These are phyloP conservation scores for Phytophthora tentaculata DNA, from an alignment of 352 stramenopile species.

Conservation along the genomic window DNA sequence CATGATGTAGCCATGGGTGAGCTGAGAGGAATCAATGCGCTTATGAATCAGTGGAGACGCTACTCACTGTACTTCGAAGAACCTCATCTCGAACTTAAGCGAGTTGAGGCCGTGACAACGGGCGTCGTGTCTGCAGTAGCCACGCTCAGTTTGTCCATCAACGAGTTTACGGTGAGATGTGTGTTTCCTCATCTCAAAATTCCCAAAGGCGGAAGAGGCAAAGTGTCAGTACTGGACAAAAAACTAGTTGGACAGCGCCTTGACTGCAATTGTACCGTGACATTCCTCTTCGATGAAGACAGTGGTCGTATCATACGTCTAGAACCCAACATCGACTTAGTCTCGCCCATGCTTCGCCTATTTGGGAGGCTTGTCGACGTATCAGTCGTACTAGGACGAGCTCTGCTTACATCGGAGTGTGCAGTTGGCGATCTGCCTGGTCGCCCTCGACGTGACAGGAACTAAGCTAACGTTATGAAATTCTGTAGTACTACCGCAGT, in stretches of 20 bases:
- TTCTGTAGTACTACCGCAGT: no score
- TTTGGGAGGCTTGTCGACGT: slow-evolving; percentile 15
- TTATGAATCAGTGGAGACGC: slow-evolving; percentile 29
- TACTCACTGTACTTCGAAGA: slow-evolving; percentile 32
- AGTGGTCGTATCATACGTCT: slow-evolving; percentile 13
- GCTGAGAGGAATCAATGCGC: slow-evolving; percentile 11
- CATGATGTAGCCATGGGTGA: slow-evolving; percentile 20
- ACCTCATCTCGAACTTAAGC: slow-evolving; percentile 12
- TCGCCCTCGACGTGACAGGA: not conserved
- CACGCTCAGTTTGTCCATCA: slow-evolving; percentile 18
- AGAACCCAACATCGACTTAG: slow-evolving; percentile 15
- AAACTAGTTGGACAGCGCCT: slow-evolving; percentile 15
- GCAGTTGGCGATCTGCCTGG: slow-evolving; percentile 4
- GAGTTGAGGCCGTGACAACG: slow-evolving; percentile 6
- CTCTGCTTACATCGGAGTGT: slow-evolving; percentile 13
- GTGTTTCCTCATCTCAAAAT: slow-evolving; percentile 14
- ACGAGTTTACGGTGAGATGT: slow-evolving; percentile 12
- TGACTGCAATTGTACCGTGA: slow-evolving; percentile 17
- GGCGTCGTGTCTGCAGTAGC: slow-evolving; percentile 18
- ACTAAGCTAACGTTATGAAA: no score
- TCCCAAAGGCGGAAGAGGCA: slow-evolving; percentile 2
- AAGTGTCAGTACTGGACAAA: slow-evolving; percentile 1
- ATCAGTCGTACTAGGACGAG: not conserved
- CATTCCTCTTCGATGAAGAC: slow-evolving; percentile 17
- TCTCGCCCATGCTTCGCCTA: slow-evolving; percentile 14